A percentile compares a stretch with the other conserved stretches of the same genome.
Evolutionary conservation across 768 basidiomycete species (phyloP).

Genomic region (Pleurotus ostreatus): DNA sequence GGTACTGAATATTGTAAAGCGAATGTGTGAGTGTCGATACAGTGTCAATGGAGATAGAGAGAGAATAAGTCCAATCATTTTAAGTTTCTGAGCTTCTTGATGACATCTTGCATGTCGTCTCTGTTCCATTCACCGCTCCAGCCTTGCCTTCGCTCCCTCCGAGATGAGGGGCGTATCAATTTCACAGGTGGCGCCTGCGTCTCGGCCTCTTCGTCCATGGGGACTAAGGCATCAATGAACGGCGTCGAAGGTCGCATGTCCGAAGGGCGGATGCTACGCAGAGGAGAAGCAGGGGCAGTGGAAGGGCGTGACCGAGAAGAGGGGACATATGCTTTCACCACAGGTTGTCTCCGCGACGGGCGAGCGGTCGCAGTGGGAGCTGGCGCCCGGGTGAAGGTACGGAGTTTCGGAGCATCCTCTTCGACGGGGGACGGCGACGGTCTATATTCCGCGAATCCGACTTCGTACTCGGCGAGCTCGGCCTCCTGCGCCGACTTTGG

Average conservation of each 20-base stretch:
- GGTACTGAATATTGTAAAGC: neutral
- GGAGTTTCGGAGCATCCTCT: neutral
- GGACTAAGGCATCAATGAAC: constrained; percentile 3
- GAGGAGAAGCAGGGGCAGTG: constrained; percentile 2
- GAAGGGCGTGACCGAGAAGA: neutral
- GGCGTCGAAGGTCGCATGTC: neutral
- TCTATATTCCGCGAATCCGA: constrained; percentile 1
- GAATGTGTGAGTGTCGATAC: neutral
- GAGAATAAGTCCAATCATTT: constrained; percentile 10
- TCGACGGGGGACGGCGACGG: neutral
- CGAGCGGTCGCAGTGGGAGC: neutral
- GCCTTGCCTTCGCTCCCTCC: constrained; percentile 17
- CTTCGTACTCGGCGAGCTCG: constrained; percentile 1
- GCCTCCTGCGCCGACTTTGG: neutral
- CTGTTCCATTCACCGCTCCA: constrained; percentile 27
- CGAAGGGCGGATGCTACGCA: neutral
- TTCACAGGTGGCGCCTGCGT: neutral
- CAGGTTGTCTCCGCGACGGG: neutral
- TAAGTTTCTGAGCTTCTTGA: constrained; percentile 18
- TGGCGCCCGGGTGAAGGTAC: constrained; percentile 1
- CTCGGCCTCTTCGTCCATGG: neutral
- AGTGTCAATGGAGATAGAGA: neutral
- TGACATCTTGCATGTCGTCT: constrained; percentile 22
- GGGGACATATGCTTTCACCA: neutral
- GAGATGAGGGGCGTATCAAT: neutral